Conservation (phyloP, 2,329 filamentous ascomycete species). For the Sarocladium kiliense region DNA sequence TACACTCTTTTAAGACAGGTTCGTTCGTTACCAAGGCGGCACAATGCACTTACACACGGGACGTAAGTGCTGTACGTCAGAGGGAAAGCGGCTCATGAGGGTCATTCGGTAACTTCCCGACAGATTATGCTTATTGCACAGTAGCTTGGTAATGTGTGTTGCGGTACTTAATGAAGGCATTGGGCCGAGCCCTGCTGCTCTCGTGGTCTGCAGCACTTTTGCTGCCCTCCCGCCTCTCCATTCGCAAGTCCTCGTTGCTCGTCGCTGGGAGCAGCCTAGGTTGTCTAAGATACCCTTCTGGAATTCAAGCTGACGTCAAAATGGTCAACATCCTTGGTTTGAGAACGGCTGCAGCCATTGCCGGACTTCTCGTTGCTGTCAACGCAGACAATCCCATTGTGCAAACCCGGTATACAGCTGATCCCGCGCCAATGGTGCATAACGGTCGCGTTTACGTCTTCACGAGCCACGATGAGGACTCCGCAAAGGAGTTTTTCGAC, state of each 20-base stretch:
- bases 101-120: not conserved
- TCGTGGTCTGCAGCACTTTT: no score
- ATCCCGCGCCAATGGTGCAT: constrained; percentile 24
- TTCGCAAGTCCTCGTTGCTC: no score
- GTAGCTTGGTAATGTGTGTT: not conserved
- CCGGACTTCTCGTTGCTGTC: not conserved
- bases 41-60: not conserved
- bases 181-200: not conserved
- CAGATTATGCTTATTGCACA: not conserved
- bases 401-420: constrained; percentile 9
- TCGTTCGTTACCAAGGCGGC: not conserved
- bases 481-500: constrained; percentile 16
- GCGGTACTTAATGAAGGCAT: not conserved
- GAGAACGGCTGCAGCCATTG: not conserved
- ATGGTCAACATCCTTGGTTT: not conserved
- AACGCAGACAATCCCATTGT: constrained; percentile 12
- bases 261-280: no score
- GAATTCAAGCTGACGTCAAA: no score
- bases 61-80: not conserved
- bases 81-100: not conserved
- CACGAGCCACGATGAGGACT: constrained; percentile 25
- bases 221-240: no score
- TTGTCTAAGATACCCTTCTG: no score
- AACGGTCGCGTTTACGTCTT: constrained; percentile 23
- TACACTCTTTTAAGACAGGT: not conserved